phyloP scores from a whole-genome alignment of 768 basidiomycete species.

The Rickenella mellea region DNA sequence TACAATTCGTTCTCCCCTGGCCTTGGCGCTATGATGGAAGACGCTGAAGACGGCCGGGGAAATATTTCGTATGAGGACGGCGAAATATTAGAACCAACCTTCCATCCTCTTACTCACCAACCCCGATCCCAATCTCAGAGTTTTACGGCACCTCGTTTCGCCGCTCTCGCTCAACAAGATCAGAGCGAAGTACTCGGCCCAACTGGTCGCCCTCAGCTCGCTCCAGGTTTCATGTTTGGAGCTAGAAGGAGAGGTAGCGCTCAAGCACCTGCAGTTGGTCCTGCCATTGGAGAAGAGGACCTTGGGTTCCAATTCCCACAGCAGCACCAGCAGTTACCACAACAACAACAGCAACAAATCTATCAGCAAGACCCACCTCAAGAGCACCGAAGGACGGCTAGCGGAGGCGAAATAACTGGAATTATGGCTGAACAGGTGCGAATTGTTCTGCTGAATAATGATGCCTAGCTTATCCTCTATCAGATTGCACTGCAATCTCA shows the following conservation, averaged over 20 bases:
- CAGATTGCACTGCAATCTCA: conserved; percentile 86
- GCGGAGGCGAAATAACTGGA: conserved; percentile 65
- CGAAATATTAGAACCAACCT: conserved; percentile 57
- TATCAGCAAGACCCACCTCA: conserved; percentile 21
- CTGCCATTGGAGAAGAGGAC: conserved; percentile 76
- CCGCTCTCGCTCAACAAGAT: conserved; percentile 66
- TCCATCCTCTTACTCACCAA: conserved; percentile 47
- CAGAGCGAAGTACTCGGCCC: conserved; percentile 50
- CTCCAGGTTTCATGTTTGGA: conserved; percentile 89
- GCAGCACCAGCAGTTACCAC: conserved; percentile 66
- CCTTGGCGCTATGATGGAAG: conserved; percentile 78
- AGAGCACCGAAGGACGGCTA: conserved; percentile 48
- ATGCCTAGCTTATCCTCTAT: conserved; percentile 5
- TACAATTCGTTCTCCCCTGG: conserved; percentile 71
- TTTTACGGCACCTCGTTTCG: conserved; percentile 86
- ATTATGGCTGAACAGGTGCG: conserved; percentile 94
- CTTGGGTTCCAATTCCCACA: conserved; percentile 77
- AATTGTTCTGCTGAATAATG: neutral
- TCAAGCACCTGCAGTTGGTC: conserved; percentile 50
- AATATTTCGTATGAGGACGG: conserved; percentile 57
- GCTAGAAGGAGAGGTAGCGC: conserved; percentile 38
- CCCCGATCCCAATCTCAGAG: conserved; percentile 72
- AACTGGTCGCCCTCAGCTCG: conserved; percentile 78
- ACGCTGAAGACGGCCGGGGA: conserved; percentile 53
- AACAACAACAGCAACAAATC: conserved; percentile 35